A percentile compares a stretch with the other conserved stretches of the same genome.
Evolutionary conservation across 371 early-diverging fungal species (phyloP).

Genomic region (Mortierella sp.): DNA sequence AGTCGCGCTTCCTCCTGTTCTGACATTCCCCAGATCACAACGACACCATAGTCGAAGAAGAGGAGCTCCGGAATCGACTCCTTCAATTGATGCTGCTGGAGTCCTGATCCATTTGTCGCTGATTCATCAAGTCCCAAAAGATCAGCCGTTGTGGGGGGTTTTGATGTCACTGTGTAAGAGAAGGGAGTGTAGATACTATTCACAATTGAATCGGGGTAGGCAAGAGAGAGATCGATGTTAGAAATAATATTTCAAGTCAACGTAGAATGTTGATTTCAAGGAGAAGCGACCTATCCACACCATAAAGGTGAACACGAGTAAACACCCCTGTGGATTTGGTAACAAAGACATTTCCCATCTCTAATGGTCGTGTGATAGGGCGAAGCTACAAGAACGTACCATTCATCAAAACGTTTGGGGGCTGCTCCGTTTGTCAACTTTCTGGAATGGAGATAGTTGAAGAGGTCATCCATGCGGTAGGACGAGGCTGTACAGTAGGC

Average conservation of each 20-base stretch:
- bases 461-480: conserved; percentile 61
- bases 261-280: conserved; percentile 9
- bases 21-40: conserved; percentile 95
- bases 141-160: conserved; percentile 56
- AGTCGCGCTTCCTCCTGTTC: conserved; percentile 86
- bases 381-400: conserved; percentile 42
- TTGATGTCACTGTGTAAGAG: conserved; percentile 41
- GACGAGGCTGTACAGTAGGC: conserved; percentile 90
- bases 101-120: conserved; percentile 29
- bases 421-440: conserved; percentile 42
- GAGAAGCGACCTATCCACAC: neutral
- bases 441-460: conserved; percentile 60
- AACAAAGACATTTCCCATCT: neutral
- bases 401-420: conserved; percentile 62
- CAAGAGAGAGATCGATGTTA: neutral
- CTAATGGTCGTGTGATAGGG: neutral
- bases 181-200: conserved; percentile 59
- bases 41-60: conserved; percentile 95
- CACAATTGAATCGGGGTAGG: neutral
- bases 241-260: conserved; percentile 10
- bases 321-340: neutral
- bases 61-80: conserved; percentile 79
- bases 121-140: conserved; percentile 53
- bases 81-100: conserved; percentile 29
- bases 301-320: neutral